Percentiles rank a stretch among this genome's conserved stretches.
Conservation (phyloP, 2,329 filamentous ascomycete genomes). For the Colletotrichum salicis region DNA sequence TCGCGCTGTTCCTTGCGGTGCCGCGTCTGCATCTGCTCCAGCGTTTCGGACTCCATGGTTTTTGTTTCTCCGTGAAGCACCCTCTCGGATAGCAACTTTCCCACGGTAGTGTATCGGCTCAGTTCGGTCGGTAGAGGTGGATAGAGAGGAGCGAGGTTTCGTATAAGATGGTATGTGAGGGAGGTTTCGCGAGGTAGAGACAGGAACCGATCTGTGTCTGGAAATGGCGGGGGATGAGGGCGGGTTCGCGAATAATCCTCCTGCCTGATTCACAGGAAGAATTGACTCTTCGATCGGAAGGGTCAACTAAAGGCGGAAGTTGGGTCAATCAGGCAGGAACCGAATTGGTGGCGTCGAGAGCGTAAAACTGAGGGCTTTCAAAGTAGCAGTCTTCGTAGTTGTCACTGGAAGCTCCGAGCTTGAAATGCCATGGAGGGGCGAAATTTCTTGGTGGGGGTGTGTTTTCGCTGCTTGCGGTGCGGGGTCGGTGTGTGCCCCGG, state of each 20-base stretch:
- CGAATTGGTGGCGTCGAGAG: not conserved
- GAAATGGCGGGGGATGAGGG: too few relatives aligned
- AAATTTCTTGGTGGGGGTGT: slow-evolving; percentile 32
- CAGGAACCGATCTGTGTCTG: not conserved
- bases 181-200: not conserved
- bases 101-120: too few relatives aligned
- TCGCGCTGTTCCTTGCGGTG: slow-evolving; percentile 92
- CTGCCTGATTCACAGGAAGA: not conserved
- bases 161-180: too few relatives aligned
- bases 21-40: slow-evolving; percentile 81
- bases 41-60: slow-evolving; percentile 56
- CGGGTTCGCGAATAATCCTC: not conserved
- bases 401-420: slow-evolving; percentile 8
- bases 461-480: slow-evolving; percentile 4
- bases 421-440: slow-evolving; percentile 26
- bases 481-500: slow-evolving; percentile 14
- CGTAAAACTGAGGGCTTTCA: not conserved
- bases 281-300: too few relatives aligned
- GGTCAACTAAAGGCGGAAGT: not conserved
- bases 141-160: too few relatives aligned
- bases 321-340: not conserved
- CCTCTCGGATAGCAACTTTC: too few relatives aligned
- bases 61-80: too few relatives aligned
- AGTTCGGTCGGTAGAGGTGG: not conserved
- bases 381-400: not conserved